These are phyloP conservation scores for Silene uniflora DNA, from an alignment of 148 eudicot genomes.

Conservation along the genomic window DNA sequence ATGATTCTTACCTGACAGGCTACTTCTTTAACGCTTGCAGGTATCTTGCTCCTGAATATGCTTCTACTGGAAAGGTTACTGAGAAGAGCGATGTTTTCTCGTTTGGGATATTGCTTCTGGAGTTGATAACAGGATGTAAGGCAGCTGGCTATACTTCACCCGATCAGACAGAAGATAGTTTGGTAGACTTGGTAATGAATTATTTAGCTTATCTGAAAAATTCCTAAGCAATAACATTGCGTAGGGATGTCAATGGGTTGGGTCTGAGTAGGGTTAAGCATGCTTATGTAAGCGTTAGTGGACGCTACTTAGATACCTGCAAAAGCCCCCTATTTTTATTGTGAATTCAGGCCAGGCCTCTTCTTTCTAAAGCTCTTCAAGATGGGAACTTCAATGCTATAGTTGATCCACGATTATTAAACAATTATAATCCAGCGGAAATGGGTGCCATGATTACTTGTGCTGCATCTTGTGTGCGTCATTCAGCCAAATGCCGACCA, in stretches of 20 bases:
- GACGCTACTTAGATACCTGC: not conserved
- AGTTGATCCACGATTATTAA: constrained; percentile 49
- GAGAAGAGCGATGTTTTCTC: constrained; percentile 91
- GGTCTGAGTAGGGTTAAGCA: too few species aligned
- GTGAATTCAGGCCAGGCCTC: constrained; percentile 55
- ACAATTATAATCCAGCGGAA: constrained; percentile 37
- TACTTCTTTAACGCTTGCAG: constrained; percentile 29
- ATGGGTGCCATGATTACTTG: constrained; percentile 58
- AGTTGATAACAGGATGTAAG: constrained; percentile 61
- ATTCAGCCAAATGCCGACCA: constrained; percentile 61
- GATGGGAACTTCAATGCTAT: constrained; percentile 50
- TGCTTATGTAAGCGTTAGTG: not conserved
- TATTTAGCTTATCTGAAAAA: not conserved
- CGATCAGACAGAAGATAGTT: constrained; percentile 58
- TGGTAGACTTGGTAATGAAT: constrained; percentile 70
- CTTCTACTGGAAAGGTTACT: constrained; percentile 72
- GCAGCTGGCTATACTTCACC: constrained; percentile 45
- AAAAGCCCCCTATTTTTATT: not conserved
- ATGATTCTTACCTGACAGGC: not conserved
- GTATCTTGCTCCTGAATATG: constrained; percentile 93
- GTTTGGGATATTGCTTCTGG: constrained; percentile 76
- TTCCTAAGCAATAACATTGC: not conserved
- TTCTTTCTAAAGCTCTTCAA: constrained; percentile 49
- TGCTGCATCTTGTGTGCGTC: constrained; percentile 63
- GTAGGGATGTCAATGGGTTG: too few species aligned